Conservation (phyloP, 2,329 filamentous ascomycete genomes). For the Epichloe sibirici region DNA sequence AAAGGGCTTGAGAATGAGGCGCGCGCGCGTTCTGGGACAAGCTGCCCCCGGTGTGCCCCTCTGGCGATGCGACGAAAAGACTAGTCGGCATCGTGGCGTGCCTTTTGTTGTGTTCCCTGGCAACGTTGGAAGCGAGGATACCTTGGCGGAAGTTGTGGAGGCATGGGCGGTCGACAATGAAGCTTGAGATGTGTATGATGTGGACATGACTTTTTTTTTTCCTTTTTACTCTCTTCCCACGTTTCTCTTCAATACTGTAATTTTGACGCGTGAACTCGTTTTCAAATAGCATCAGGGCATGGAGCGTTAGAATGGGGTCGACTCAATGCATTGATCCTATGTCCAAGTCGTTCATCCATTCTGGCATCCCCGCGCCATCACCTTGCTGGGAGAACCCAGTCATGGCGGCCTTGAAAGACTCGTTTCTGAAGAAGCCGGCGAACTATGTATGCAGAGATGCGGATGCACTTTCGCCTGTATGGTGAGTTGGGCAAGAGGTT, state of each 20-base stretch:
- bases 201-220: neutral
- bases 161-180: conserved; percentile 7
- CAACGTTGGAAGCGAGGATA: conserved; percentile 40
- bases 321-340: neutral
- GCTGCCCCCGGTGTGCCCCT: conserved; percentile 44
- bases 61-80: conserved; percentile 42
- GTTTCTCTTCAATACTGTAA: no score
- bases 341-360: conserved; percentile 2
- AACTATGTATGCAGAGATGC: conserved; percentile 5
- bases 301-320: neutral
- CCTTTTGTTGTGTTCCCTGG: conserved; percentile 48
- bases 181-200: neutral
- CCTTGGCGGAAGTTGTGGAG: conserved; percentile 31
- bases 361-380: no score
- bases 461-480: neutral
- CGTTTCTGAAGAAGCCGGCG: conserved; percentile 5
- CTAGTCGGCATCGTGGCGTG: conserved; percentile 34
- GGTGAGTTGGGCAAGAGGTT: neutral
- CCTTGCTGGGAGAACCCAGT: conserved; percentile 5
- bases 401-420: conserved; percentile 8
- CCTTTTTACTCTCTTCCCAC: neutral
- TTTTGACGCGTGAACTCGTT: no score
- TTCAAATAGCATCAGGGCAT: neutral
- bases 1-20: conserved; percentile 38
- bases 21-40: conserved; percentile 40